Percentiles rank a stretch among this genome's conserved stretches.
These are phyloP conservation scores for Ustilago hordei DNA, from an alignment of 1,284 basidiomycete species.

Conservation along the genomic window DNA sequence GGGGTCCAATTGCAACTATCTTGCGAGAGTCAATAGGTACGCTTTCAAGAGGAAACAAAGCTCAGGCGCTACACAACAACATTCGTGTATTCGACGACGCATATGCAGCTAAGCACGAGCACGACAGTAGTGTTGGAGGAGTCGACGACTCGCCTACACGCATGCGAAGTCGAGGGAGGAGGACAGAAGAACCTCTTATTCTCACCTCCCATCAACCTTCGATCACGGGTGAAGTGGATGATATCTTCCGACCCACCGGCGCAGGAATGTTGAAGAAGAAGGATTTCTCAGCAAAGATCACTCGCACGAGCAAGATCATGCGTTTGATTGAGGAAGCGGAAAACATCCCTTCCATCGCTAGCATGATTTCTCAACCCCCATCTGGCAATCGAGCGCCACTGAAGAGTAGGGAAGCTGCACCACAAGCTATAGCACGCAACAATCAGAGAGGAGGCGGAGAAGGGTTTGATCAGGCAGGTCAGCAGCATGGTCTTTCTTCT, in stretches of 20 bases:
- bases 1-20: conserved; percentile 15
- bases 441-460: neutral
- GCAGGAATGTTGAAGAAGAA: conserved; percentile 26
- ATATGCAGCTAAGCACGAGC: neutral
- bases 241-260: conserved; percentile 21
- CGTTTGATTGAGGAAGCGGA: conserved; percentile 44
- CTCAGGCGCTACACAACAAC: conserved; percentile 16
- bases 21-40: conserved; percentile 22
- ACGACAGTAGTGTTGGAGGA: neutral
- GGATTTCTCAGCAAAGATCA: conserved; percentile 25
- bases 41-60: conserved; percentile 12
- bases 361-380: conserved; percentile 5
- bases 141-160: conserved; percentile 28
- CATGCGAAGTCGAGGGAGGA: neutral
- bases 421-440: neutral
- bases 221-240: conserved; percentile 6
- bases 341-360: conserved; percentile 25
- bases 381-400: neutral
- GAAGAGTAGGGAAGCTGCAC: neutral
- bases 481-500: conserved; percentile 10
- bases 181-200: neutral
- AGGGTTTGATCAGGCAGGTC: neutral
- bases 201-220: neutral
- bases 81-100: conserved; percentile 21
- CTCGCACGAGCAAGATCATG: conserved; percentile 49